A percentile compares a stretch with the other conserved stretches of the same genome.
Conservation (phyloP, 1,284 basidiomycete genomes). For the Ceratobasidium sp. region DNA sequence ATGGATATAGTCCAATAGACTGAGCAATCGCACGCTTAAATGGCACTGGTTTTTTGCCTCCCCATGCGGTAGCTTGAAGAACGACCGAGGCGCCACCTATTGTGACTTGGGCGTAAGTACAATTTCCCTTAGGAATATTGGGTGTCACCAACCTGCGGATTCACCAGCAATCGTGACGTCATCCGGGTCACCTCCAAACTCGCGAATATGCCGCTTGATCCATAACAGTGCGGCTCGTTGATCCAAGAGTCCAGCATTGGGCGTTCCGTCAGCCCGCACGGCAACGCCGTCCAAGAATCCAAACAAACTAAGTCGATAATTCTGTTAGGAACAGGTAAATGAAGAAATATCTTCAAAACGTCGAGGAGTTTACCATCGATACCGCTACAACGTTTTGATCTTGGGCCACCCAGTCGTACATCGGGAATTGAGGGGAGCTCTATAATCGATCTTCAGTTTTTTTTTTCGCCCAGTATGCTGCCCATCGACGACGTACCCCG, state of each 20-base stretch:
- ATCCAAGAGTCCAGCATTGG: conserved; percentile 68
- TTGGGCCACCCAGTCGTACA: conserved; percentile 64
- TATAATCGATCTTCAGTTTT: conserved; percentile 38
- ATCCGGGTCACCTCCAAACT: conserved; percentile 46
- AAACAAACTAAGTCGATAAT: conserved; percentile 61
- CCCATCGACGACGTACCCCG: conserved; percentile 7
- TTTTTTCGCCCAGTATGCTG: neutral
- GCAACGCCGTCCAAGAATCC: conserved; percentile 59
- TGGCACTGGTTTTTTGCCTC: conserved; percentile 12
- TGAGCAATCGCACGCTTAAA: conserved; percentile 37
- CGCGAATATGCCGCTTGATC: conserved; percentile 44
- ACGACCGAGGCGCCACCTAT: conserved; percentile 33
- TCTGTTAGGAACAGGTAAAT: conserved; percentile 23
- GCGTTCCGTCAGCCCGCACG: conserved; percentile 49
- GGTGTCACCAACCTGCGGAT: conserved; percentile 26
- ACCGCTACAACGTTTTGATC: conserved; percentile 64
- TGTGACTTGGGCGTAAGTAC: neutral
- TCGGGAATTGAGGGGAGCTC: conserved; percentile 57
- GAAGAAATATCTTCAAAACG: neutral
- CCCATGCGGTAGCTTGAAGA: conserved; percentile 34
- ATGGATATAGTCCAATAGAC: conserved; percentile 56
- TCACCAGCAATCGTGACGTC: conserved; percentile 41
- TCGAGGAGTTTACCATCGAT: conserved; percentile 50
- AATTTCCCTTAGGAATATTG: neutral
- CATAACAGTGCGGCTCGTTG: conserved; percentile 60